Base-by-base conservation (phyloP, 371 early-diverging fungal genomes). In the Capillidium rhysosporum region DNA sequence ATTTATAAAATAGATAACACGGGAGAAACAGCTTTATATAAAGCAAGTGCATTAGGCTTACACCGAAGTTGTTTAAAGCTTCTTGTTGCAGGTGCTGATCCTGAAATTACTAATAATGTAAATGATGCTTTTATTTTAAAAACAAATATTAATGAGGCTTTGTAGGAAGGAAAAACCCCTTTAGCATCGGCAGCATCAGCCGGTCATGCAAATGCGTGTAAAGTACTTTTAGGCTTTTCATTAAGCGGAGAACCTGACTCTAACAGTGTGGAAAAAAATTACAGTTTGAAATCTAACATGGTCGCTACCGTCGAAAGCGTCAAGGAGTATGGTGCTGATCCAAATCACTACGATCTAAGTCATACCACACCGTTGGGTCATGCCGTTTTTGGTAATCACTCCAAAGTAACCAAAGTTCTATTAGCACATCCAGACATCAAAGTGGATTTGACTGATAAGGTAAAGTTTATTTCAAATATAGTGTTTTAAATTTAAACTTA, bases 1-100 rank as follows among this genome's bases (percentile, higher is more conserved):
- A n/a, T n/a, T n/a, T n/a, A n/a, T n/a, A 7, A n/a, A n/a, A n/a
- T 51, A 67, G 64, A 68, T 58, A 64, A 58, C 39, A 65, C 65
- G 16, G 68, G 68, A 14, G 66, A 68, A 40, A 61, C 68, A 1
- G 68, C 68, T 23, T 51, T 68, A 2, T 65, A 68, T 52, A 64
- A 68, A 46, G 68, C 68, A 2, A 56, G 64, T 30, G 62, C 66
- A 8, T 59, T 61, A 14, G 66, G 66, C 9, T 57, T 57, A 38
- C 56, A 57, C 49, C 61, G 63, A 48, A 57, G 61, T 8, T 64
- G 59, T 14, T 62, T 61, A 45, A 49, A 61, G 24, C 58, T 68
- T 31, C 56, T 68, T 29, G 23, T 53, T 49, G 63, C 65, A 26
- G 61, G 64, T 45, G 65, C 68, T 26, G 56, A 61, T 12, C 59